Evolutionary conservation across 495 filamentous ascomycete genomes (phyloP).

Genomic region (Beverwykella pulmonaria): DNA sequence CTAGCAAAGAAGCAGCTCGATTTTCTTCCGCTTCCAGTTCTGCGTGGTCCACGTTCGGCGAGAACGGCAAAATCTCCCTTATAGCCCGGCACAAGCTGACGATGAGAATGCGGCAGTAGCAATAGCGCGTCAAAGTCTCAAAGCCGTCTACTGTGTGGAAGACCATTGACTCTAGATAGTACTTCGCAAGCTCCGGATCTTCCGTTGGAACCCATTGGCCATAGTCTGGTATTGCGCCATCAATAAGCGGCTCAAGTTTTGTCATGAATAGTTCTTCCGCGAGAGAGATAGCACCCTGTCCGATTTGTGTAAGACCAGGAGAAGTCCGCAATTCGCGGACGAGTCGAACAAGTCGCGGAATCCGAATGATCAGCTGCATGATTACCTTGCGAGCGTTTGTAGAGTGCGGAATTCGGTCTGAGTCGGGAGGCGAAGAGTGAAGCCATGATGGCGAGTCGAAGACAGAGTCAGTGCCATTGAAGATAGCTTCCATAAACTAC

Average conservation of each 20-base stretch:
- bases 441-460: slow-evolving; percentile 7
- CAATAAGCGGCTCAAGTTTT: background rate
- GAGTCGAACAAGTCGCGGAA: slow-evolving; percentile 2
- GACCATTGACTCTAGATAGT: background rate
- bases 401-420: background rate
- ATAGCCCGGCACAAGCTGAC: background rate
- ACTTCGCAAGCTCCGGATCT: background rate
- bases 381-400: background rate
- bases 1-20: background rate
- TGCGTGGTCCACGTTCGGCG: background rate
- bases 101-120: slow-evolving; percentile 3
- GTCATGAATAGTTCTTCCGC: slow-evolving; percentile 8
- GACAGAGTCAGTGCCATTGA: slow-evolving; percentile 2
- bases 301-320: background rate
- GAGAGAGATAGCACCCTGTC: background rate
- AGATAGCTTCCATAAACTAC: slow-evolving; percentile 6
- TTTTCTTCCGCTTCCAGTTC: background rate
- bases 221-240: background rate
- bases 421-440: background rate
- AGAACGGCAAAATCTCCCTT: background rate
- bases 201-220: background rate
- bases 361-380: slow-evolving; percentile 4
- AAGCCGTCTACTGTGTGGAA: background rate
- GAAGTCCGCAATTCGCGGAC: background rate
- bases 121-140: slow-evolving; percentile 3